Percentiles rank a stretch among this genome's conserved stretches.
These are phyloP conservation scores for Kondoa subrosea DNA, from an alignment of 768 basidiomycete genomes.

Conservation along the genomic window DNA sequence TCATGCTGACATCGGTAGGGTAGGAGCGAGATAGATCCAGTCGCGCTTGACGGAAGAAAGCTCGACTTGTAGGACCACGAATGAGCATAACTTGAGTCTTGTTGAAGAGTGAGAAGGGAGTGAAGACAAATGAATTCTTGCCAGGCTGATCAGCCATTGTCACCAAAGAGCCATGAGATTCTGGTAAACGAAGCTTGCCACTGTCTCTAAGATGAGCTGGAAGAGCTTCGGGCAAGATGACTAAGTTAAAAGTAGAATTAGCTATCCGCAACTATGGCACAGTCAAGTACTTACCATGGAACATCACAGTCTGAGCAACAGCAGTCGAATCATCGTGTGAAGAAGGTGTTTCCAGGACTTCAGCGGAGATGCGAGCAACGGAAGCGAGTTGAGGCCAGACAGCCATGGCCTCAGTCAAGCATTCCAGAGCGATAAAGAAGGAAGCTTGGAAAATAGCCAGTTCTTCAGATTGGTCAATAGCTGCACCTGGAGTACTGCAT, in stretches of 20 bases:
- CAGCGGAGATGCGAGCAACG: constrained; percentile 29
- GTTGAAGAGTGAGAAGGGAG: constrained; percentile 31
- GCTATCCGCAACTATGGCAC: background rate
- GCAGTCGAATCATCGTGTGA: constrained; percentile 29
- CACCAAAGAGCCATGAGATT: background rate
- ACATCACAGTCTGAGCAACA: constrained; percentile 32
- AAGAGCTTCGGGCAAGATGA: background rate
- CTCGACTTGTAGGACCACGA: background rate
- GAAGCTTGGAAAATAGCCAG: constrained; percentile 32
- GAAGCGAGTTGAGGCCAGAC: constrained; percentile 29
- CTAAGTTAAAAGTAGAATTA: background rate
- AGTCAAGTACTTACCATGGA: constrained; percentile 30
- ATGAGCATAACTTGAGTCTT: constrained; percentile 29
- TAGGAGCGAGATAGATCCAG: background rate
- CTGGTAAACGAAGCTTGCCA: background rate
- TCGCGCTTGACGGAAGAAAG: background rate
- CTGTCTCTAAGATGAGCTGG: background rate
- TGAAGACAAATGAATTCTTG: constrained; percentile 18
- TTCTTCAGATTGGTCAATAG: constrained; percentile 24
- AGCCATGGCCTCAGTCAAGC: constrained; percentile 28
- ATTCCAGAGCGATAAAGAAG: constrained; percentile 31
- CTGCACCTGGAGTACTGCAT: background rate
- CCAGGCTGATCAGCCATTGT: background rate
- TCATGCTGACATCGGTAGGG: background rate
- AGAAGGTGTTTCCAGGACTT: constrained; percentile 31